Percentiles rank a stretch among this genome's conserved stretches.
Evolutionary conservation across 176 grass and related monocot genomes (phyloP).

Genomic region (Cenchrus fungigraminus): DNA sequence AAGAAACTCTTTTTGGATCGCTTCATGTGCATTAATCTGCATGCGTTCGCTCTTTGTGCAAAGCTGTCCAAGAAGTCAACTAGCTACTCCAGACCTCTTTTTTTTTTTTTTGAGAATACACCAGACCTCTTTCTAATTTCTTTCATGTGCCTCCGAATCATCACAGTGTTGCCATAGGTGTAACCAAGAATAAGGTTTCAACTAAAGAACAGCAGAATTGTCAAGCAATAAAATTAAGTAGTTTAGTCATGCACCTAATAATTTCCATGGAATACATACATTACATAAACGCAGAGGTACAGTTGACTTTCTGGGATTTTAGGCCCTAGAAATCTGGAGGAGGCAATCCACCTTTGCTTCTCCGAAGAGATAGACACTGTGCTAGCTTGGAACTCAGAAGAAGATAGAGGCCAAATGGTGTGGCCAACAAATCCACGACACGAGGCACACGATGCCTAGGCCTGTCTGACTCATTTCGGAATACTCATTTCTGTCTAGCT

Average conservation of each 20-base stretch:
- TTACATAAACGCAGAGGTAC: too few relatives aligned
- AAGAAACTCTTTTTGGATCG: neutral
- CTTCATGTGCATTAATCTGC: neutral
- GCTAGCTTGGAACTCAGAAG: neutral
- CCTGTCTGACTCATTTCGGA: neutral
- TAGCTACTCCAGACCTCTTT: neutral
- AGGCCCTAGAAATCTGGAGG: neutral
- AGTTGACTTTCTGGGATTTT: constrained; percentile 16
- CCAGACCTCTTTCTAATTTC: neutral
- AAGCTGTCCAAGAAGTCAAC: neutral
- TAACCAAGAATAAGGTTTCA: neutral
- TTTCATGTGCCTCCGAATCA: neutral
- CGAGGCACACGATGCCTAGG: neutral
- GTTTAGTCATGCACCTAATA: neutral
- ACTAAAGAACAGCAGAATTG: neutral
- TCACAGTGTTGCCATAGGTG: neutral
- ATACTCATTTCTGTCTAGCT: too few relatives aligned
- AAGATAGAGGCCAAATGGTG: neutral
- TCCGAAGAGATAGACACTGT: constrained; percentile 14
- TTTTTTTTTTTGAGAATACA: too few relatives aligned
- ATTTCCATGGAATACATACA: neutral
- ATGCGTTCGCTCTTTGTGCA: neutral
- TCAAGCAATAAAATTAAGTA: neutral
- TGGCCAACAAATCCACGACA: neutral
- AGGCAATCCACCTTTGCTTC: constrained; percentile 36